Evolutionary conservation across 148 eudicot species (phyloP), one percentile per base, ranked within the genome.

Genomic region (Cornus kousa): DNA sequence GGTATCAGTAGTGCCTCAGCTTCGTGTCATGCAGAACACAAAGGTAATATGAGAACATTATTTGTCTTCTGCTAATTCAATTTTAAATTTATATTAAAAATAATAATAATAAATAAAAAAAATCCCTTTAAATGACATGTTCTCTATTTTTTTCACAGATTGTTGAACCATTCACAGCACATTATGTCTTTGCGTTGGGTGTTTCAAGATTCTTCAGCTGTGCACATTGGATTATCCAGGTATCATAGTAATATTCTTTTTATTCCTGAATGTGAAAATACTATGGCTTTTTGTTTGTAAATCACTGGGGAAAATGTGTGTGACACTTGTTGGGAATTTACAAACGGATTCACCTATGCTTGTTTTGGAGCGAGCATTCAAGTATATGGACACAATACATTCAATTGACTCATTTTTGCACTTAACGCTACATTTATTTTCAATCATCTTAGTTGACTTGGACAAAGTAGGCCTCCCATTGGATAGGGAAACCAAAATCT

Each of bases 161-260:
- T 31, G 88, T 87, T 67, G 90, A 87, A 81, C 90, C 90, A 64
- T 87, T 85, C 65, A 87, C 90, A 7, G 90, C 90, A 69, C 90
- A 87, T 79, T 87, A 87, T 70, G 90, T 85, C 8, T 87, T 87
- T 81, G 87, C 87, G 19, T 70, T 87, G 43, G 90, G 90, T 20
- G 86, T 87, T 28, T 86, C 90, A 48, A 87, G 90, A 80, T 87
- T 87, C 76, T 79, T 87, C 31, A 87, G 90, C 24, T 87, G 87
- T 73, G 90, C 90, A 3, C 90, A 87, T 68, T 87, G 90, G 90
- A 84, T 87, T 76, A 88, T 87, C 77, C 84, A 82, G 84, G 84
- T 82, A 53, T 65, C 68, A 60, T n/a, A 53, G 19, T 53, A 53
- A 53, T 11, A 53, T 16, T 53, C 59, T 17, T 53, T 53, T 53